Conservation (phyloP, 116 monocot genomes). For the Posidonia oceanica region DNA sequence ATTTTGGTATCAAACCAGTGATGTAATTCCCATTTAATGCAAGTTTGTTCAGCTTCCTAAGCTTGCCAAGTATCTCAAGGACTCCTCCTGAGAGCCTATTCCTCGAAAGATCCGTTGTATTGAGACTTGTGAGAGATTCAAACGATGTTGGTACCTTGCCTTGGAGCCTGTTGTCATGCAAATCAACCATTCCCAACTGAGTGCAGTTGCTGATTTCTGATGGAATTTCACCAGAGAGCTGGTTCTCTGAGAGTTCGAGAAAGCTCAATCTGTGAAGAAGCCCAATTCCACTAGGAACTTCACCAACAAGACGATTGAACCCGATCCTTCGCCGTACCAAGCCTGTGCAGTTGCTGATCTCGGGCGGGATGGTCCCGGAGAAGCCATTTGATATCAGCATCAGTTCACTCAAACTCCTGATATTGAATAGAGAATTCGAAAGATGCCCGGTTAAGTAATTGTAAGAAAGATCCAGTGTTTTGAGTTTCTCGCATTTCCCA, state of each 20-base stretch:
- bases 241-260: conserved; percentile 20
- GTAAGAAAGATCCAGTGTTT: conserved; percentile 18
- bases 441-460: conserved; percentile 16
- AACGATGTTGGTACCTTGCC: conserved; percentile 17
- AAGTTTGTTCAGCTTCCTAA: conserved; percentile 19
- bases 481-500: conserved; percentile 14
- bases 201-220: conserved; percentile 12
- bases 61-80: conserved; percentile 14
- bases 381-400: conserved; percentile 21
- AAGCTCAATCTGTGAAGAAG: conserved; percentile 7
- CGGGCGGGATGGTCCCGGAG: conserved; percentile 1
- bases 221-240: conserved; percentile 19
- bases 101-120: conserved; percentile 13
- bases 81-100: conserved; percentile 14
- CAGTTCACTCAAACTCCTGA: conserved; percentile 8
- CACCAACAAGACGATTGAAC: conserved; percentile 12
- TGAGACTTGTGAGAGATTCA: conserved; percentile 8
- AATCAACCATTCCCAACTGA: conserved; percentile 21
- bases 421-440: conserved; percentile 8
- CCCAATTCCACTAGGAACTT: conserved; percentile 16
- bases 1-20: conserved; percentile 17
- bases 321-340: conserved; percentile 14
- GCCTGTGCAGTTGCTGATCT: conserved; percentile 14
- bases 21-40: conserved; percentile 15
- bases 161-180: conserved; percentile 20